phyloP scores from a whole-genome alignment of 192 early-diverging fungal species.

The Coemansia sp. region DNA sequence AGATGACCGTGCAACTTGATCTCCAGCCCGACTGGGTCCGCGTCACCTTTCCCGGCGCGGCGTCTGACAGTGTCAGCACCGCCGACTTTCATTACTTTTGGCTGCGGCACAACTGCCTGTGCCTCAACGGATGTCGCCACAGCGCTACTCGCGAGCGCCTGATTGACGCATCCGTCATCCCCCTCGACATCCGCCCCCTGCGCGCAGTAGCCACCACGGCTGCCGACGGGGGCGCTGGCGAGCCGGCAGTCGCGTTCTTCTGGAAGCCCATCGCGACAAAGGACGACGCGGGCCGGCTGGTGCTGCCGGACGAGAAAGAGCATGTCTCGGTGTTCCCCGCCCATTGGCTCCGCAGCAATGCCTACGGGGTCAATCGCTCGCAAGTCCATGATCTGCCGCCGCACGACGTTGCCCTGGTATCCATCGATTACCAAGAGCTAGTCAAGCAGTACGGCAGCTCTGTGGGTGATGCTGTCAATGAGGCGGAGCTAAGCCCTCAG shows the following conservation, averaged over 20 bases:
- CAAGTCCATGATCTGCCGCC: constrained; percentile 30
- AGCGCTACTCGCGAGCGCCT: constrained; percentile 34
- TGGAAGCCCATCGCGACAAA: constrained; percentile 43
- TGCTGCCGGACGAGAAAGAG: constrained; percentile 19
- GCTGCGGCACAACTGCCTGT: constrained; percentile 51
- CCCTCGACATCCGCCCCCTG: constrained; percentile 40
- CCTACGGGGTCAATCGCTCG: constrained; percentile 29
- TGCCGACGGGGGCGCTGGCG: background rate
- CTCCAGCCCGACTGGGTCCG: constrained; percentile 48
- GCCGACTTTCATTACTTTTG: constrained; percentile 52
- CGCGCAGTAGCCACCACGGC: constrained; percentile 9
- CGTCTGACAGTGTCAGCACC: background rate
- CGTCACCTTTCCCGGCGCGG: constrained; percentile 10
- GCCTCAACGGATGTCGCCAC: constrained; percentile 47
- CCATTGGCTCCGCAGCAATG: constrained; percentile 39
- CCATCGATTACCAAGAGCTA: constrained; percentile 30
- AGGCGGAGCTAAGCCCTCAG: background rate
- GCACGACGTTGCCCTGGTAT: constrained; percentile 27
- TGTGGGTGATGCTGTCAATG: background rate
- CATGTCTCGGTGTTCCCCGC: constrained; percentile 27
- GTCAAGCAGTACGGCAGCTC: constrained; percentile 1
- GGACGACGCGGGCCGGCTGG: constrained; percentile 26
- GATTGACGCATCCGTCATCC: constrained; percentile 40
- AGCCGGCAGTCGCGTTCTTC: constrained; percentile 20
- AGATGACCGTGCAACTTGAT: constrained; percentile 26